Evolutionary conservation across 2,329 filamentous ascomycete species (phyloP), one percentile per base, ranked within the genome.

Genomic region (Grosmannia penicillata): DNA sequence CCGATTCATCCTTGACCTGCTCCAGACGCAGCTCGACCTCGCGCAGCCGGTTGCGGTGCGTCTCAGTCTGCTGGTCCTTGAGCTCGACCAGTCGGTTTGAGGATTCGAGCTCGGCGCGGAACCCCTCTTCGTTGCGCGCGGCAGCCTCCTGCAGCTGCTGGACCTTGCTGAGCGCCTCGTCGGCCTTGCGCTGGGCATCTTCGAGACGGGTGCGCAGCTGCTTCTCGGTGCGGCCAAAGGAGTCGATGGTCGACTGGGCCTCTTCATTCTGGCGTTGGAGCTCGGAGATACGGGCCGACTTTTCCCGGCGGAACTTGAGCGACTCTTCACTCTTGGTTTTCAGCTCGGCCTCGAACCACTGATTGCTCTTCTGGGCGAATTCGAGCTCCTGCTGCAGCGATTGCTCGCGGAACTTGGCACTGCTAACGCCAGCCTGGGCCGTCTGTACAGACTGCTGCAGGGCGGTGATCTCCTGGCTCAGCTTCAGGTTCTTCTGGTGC

Each of bases 241-340:
- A 72, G 39, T 94, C 85, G 37, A 86, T 70, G 24, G 72, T 79
- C 17, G 82, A 78, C 45, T 72, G 78, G 32, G 81, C 75, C 48
- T 98, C 91, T 48, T 96, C 89, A 48, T 89, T 82, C 43, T 82
- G 75, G 38, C 86, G 82, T 57, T 95, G 83, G 22, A 98, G 72
- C 51, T 93, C 83, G 8, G 86, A 74, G 49, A 96, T 84, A 28
- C 83, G 81, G 2, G 85, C 79, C 45, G 83, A 83, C 67, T 95
- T 96, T 55, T 98, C 91, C 54, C 94, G 96, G 45, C 91, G 77
- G 58, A 82, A 89, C 53, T 87, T 94, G 47, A 89, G 72, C 34
- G 85, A 77, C 54, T 98, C 91, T 8, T 78, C 74, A 44, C 74
- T 79, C 61, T 94, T 93, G 1, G 83, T 87, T 63, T 93, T 89